These are phyloP conservation scores for Trapa bicornis DNA, from an alignment of 345 rosid species.

Conservation along the genomic window DNA sequence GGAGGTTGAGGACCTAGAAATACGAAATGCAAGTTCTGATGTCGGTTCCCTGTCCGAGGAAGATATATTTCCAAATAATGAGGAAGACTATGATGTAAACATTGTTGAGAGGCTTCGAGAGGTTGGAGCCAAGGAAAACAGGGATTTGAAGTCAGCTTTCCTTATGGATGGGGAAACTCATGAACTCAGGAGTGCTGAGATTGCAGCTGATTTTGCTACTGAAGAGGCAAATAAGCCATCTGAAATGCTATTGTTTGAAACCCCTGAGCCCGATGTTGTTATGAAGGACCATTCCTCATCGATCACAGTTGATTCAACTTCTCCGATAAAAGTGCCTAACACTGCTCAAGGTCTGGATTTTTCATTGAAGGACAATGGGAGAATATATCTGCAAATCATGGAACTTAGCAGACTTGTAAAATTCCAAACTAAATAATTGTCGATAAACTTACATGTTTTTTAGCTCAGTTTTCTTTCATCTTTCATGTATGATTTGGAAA, in stretches of 20 bases:
- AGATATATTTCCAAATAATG: background rate
- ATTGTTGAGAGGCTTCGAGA: constrained; percentile 7
- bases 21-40: background rate
- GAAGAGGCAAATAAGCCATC: constrained; percentile 1
- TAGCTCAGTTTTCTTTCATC: background rate
- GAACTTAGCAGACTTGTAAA: background rate
- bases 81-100: background rate
- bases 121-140: background rate
- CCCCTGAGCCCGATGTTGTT: constrained; percentile 7
- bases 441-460: background rate
- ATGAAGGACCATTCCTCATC: constrained; percentile 21
- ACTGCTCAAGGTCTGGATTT: constrained; percentile 4
- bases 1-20: constrained; percentile 2
- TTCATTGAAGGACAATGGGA: background rate
- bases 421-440: background rate
- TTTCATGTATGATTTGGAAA: background rate
- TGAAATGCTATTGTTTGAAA: background rate
- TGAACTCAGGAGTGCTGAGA: background rate
- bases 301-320: constrained; percentile 21
- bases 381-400: background rate
- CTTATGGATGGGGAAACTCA: background rate
- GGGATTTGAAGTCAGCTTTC: background rate
- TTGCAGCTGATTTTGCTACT: background rate
- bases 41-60: background rate
- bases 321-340: constrained; percentile 22